Conservation (phyloP, 768 basidiomycete species). For the Suillus tomentosus region DNA sequence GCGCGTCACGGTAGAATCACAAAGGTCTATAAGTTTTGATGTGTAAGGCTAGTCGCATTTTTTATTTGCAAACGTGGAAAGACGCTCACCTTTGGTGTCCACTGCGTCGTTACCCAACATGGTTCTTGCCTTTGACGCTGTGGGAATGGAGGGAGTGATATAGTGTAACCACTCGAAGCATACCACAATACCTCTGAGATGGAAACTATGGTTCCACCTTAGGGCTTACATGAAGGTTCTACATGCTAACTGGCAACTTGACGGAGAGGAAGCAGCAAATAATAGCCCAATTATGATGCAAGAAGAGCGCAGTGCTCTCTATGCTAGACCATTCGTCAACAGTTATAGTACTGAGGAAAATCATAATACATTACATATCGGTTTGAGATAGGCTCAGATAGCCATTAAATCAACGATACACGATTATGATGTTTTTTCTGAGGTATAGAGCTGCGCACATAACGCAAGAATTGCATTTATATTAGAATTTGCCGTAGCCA, state of each 20-base stretch:
- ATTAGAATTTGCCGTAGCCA: neutral
- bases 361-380: neutral
- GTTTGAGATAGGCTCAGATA: too few relatives aligned
- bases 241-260: neutral
- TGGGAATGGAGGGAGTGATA: too few relatives aligned
- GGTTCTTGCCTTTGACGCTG: too few relatives aligned
- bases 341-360: neutral
- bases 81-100: neutral
- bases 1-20: neutral
- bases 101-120: too few relatives aligned
- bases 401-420: neutral
- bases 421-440: too few relatives aligned
- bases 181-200: too few relatives aligned
- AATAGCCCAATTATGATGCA: neutral
- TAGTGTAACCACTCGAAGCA: too few relatives aligned
- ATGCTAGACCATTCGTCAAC: neutral
- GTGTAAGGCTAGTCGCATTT: neutral
- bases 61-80: neutral
- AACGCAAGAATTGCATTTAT: neutral
- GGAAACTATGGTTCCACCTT: too few relatives aligned
- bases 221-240: neutral
- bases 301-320: neutral
- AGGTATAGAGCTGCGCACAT: neutral
- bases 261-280: neutral
- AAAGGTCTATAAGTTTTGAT: neutral